Base-by-base conservation (phyloP, 371 early-diverging fungal species). In the Mortierella sp. region DNA sequence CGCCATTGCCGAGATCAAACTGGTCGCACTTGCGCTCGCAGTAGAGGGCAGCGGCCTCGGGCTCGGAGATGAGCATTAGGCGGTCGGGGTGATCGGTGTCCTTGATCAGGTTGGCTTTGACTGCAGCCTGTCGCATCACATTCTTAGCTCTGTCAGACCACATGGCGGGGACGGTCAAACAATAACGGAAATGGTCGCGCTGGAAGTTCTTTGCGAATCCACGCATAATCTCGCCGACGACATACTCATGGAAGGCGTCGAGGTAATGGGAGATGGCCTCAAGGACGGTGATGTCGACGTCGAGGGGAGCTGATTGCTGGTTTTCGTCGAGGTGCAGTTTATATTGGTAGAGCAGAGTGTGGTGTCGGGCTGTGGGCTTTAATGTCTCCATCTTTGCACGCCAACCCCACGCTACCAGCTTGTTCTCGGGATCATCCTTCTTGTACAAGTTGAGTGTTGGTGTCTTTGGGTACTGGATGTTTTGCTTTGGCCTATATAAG, bases 241-340 rank as follows among this genome's bases (percentile, higher is more conserved):
- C 88, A 65, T 91, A 88, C 60, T 88, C 90, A 73, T 91, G 90
- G 70, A 91, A 90, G 24, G 89, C 88, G 31, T 83, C 85, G n/a
- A 91, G 79, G 80, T 91, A 91, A 70, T 90, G 90, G 14, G 90
- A 85, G 79, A 91, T 90, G 68, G 89, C 91, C 14, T 91, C 89
- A 0, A 90, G 84, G 70, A 89, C 88, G 50, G 91, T 88, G 63
- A 90, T 81, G 55, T 88, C 86, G 70, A 89, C 89, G 26, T 90
- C 91, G 31, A 90, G 83, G 38, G 89, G 89, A 68, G 82, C 79
- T 16, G 88, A 89, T 60, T 88, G 85, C 57, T 90, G 77, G 28
- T 84, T 88, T 50, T 92, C 93, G 79, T 92, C 93, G 24, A 92
- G 89, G 72, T 91, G 92, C 1, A 92, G 84, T 80, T 92, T 92